Conservation (phyloP, 441 rosid genomes). For the Hypseocharis bilobata region DNA sequence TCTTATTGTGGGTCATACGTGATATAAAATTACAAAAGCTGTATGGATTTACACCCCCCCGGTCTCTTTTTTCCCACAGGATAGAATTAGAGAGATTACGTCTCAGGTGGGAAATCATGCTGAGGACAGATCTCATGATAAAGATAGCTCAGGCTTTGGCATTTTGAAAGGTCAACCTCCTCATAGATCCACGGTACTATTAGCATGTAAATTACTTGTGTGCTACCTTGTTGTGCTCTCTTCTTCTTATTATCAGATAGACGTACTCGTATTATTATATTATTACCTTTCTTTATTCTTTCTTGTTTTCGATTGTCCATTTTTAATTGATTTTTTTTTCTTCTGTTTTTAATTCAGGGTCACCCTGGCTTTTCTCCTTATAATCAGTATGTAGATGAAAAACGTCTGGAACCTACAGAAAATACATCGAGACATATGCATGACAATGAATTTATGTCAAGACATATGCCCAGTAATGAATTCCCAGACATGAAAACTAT, state of each 20-base stretch:
- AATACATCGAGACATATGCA: conserved; percentile 22
- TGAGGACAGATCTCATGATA: conserved; percentile 34
- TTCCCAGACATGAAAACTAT: conserved; percentile 19
- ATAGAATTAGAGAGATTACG: conserved; percentile 54
- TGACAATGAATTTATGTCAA: conserved; percentile 17
- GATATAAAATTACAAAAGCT: not conserved
- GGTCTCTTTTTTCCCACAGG: conserved; percentile 40
- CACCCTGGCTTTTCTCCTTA: conserved; percentile 28
- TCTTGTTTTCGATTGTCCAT: not conserved
- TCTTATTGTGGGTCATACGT: not conserved
- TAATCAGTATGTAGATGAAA: conserved; percentile 27
- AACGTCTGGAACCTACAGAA: conserved; percentile 26
- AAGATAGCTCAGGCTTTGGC: conserved; percentile 23
- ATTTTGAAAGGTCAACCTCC: conserved; percentile 29
- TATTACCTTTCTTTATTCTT: not conserved
- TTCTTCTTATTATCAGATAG: conserved; percentile 12
- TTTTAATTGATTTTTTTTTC: conserved; percentile 5
- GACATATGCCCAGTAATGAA: conserved; percentile 1
- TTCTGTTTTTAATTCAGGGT: conserved; percentile 23
- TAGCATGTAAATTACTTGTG: conserved; percentile 35
- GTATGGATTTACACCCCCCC: conserved; percentile 12
- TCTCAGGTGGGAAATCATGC: conserved; percentile 32
- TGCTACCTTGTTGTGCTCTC: conserved; percentile 10
- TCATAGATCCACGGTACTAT: conserved; percentile 40
- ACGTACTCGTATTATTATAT: conserved; percentile 1